Evolutionary conservation across 768 basidiomycete genomes (phyloP).

Genomic region (Tulasnella sp.): DNA sequence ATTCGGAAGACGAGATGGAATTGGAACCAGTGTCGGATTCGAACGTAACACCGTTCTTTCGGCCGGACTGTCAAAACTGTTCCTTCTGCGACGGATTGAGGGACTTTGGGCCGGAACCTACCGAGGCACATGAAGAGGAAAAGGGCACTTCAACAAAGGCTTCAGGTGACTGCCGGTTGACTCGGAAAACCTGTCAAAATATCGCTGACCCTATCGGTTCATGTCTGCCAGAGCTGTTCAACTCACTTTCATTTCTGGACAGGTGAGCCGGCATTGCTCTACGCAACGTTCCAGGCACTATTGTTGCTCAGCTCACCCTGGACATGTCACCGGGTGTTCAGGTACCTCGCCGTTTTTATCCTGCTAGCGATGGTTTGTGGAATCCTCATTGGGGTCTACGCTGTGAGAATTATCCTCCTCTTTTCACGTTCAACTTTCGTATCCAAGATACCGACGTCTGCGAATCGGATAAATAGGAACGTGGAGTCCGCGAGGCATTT

Average conservation of each 20-base stretch:
- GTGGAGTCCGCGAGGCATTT: conserved; percentile 56
- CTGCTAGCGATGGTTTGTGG: conserved; percentile 71
- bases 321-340: background rate
- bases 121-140: background rate
- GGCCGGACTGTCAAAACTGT: conserved; percentile 8
- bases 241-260: conserved; percentile 18
- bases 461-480: conserved; percentile 36
- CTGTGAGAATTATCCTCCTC: conserved; percentile 15
- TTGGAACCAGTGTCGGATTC: background rate
- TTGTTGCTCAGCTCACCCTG: background rate
- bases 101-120: conserved; percentile 11
- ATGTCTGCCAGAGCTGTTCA: conserved; percentile 14
- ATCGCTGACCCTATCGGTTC: background rate
- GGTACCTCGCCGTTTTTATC: conserved; percentile 55
- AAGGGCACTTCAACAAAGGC: background rate
- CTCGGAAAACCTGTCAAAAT: background rate
- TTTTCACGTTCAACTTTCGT: background rate
- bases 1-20: background rate
- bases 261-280: background rate
- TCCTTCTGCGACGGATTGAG: conserved; percentile 20
- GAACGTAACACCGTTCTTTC: conserved; percentile 13
- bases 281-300: background rate
- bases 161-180: background rate
- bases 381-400: conserved; percentile 65
- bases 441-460: background rate